A percentile compares a stretch with the other conserved stretches of the same genome.
These are phyloP conservation scores for Scleroderma bovista DNA, from an alignment of 768 basidiomycete genomes.

Conservation along the genomic window DNA sequence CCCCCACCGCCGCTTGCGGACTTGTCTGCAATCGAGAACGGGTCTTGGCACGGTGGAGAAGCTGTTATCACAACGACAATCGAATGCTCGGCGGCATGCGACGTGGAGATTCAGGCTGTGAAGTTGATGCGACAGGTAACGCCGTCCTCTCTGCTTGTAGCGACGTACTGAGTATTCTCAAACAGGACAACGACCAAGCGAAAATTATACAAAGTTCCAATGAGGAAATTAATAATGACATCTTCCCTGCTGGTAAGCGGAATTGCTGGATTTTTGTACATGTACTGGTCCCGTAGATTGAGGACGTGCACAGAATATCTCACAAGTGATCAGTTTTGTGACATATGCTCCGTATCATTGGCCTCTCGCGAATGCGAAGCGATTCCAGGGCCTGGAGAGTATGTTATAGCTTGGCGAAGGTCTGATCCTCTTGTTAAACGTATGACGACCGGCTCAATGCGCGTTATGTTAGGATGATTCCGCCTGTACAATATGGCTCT, in stretches of 20 bases:
- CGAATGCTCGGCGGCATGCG: slow-evolving; percentile 51
- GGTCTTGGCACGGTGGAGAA: slow-evolving; percentile 54
- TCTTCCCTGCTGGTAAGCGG: slow-evolving; percentile 43
- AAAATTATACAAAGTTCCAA: slow-evolving; percentile 49
- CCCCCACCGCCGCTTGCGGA: slow-evolving; percentile 46
- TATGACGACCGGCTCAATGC: not conserved
- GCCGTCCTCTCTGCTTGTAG: not conserved
- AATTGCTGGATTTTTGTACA: not conserved
- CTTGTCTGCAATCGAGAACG: slow-evolving; percentile 47
- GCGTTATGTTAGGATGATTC: slow-evolving; percentile 37
- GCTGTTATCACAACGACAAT: slow-evolving; percentile 51
- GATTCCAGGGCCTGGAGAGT: slow-evolving; percentile 51
- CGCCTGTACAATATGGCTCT: slow-evolving; percentile 39
- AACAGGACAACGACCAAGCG: slow-evolving; percentile 40
- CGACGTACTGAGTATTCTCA: not conserved
- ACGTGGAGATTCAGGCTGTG: slow-evolving; percentile 47
- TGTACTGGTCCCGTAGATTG: not conserved
- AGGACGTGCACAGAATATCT: slow-evolving; percentile 44
- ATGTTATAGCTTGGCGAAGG: slow-evolving; percentile 65
- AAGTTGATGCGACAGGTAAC: slow-evolving; percentile 43
- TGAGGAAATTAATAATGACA: slow-evolving; percentile 37
- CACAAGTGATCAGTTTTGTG: slow-evolving; percentile 59
- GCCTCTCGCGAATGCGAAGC: slow-evolving; percentile 35
- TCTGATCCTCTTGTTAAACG: slow-evolving; percentile 17
- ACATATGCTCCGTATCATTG: slow-evolving; percentile 49